Base-by-base conservation (phyloP, 306 rosid species). In the Quercus engelmannii region DNA sequence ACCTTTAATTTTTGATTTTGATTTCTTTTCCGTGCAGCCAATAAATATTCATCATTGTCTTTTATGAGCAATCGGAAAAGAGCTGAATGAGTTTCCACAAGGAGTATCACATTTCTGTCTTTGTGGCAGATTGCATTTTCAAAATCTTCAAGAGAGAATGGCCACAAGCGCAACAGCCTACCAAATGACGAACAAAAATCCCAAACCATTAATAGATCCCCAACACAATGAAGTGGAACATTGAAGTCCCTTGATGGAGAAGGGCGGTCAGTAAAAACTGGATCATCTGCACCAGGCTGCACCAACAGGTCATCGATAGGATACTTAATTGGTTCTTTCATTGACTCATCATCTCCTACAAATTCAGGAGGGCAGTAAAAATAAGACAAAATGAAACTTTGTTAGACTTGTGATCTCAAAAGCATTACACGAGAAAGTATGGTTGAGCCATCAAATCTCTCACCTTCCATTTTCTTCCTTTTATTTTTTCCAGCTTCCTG, bases 221-320 rank as follows among this genome's bases (percentile, higher is more conserved):
- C 97, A 5, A 93, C 90, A 79, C 92, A 89, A 56, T 81, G 74
- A 86, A 93, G 83, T 30, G 99, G 91, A 82, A 95, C 83, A 79
- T 74, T 89, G 80, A 91, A 95, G 83, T 91, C 96, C 79, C 86
- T 90, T 1, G 82, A 86, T 43, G 90, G 96, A 82, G 91, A 81
- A 79, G 99, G 99, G 41, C 89, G 94, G 58, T 80, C 80, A 14
- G 91, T 76, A 80, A 92, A 88, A 82, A 81, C 85, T 69, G 99
- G 97, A 87, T 95, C 99, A 78, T 86, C 89, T 33, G 85, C 77
- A 78, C 89, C 85, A 74, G 96, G 96, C 79, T 87, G 86, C 83
- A 95, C 99, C 86, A 92, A 83, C 43, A 91, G 84, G 85, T 95
- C 98, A 61, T 95, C 97, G 83, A 95, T 93, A 74, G 99, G 99